Conservation (phyloP, 75 land plant species). For the Cryptomeria japonica region DNA sequence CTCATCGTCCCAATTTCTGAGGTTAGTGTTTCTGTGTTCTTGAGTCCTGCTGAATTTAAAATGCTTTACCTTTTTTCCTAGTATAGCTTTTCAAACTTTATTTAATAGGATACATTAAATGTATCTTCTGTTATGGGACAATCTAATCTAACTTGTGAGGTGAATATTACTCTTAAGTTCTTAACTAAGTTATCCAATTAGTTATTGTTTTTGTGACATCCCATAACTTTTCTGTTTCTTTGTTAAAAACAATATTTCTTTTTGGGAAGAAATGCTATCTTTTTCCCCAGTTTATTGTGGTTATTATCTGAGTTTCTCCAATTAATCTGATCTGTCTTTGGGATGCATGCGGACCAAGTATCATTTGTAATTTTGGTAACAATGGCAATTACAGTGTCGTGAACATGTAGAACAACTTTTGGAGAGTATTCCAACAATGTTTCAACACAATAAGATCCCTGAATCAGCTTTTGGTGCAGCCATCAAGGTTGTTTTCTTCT, state of each 20-base stretch:
- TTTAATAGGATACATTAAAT: neutral
- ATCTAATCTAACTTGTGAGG: neutral
- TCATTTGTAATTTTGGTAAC: neutral
- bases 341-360: neutral
- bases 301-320: neutral
- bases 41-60: neutral
- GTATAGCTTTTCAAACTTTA: neutral
- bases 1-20: slow-evolving; percentile 83
- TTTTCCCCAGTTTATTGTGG: neutral
- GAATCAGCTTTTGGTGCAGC: slow-evolving; percentile 98
- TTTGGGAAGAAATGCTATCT: neutral
- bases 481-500: slow-evolving; percentile 59
- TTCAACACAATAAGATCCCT: slow-evolving; percentile 63
- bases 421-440: slow-evolving; percentile 92
- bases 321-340: neutral
- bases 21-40: slow-evolving; percentile 39
- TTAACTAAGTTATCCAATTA: neutral
- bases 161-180: neutral
- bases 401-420: slow-evolving; percentile 81
- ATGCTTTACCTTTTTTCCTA: neutral
- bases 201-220: neutral
- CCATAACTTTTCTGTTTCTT: neutral
- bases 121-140: neutral
- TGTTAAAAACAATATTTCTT: neutral
- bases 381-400: slow-evolving; percentile 57